Evolutionary conservation across 164 flowering plant genomes (phyloP), one percentile per base, ranked within the genome.

Genomic region (Kalanchoe fedtschenkoi): DNA sequence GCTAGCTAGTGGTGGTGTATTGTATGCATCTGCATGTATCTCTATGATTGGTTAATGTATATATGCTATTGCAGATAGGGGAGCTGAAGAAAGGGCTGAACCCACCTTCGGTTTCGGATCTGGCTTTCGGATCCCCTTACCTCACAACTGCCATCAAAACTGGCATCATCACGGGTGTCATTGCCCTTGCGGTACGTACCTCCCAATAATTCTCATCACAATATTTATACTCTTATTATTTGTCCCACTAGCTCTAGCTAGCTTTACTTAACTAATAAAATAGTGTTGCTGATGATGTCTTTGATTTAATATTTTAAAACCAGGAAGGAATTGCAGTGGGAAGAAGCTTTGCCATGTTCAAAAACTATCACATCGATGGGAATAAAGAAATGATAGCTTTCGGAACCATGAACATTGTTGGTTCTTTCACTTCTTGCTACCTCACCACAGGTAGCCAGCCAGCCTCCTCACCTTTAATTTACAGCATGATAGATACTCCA

Each of bases 321-420:
- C 83, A 91, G 96, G 97, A 91, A 74, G 97, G 97, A 53, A 80
- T 88, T 56, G 96, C 97, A 24, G 93, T 82, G 0, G 96, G 93
- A 2, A 77, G 97, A 77, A 88, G 96, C 72, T 91, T 91, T 66
- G 86, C 97, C 3, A 82, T 81, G 85, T 80, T 78, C 71, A 91
- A 91, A 71, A 81, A 88, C 59, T 91, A 91, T 72, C 80, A 88
- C 64, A 88, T 91, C 30, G 95, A 91, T 77, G 97, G 97, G 6
- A 90, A 88, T 88, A 91, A 91, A 74, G 97, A 91, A 77, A 91
- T 88, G 96, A 82, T 91, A 30, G 96, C 93, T 35, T 71, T 91
- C 62, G 97, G 97, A 57, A 82, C 68, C 67, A 91, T 88, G 97
- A 91, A 91, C 77, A 85, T 88, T 34, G 81, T 61, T 62, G 97